Base-by-base conservation (phyloP, 768 basidiomycete species). In the Naganishia onofrii region DNA sequence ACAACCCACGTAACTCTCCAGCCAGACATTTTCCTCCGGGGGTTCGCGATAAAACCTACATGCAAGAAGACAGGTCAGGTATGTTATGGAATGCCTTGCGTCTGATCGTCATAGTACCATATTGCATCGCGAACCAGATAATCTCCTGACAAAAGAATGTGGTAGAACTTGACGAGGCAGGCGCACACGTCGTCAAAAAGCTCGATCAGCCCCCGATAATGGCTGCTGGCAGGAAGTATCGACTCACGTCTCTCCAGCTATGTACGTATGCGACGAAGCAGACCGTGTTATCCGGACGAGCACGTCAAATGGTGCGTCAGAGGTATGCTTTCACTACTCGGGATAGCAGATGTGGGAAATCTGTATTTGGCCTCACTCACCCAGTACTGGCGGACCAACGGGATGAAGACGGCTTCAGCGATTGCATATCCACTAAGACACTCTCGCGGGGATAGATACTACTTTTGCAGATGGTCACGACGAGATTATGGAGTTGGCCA, bases 1-100 rank as follows among this genome's bases (percentile, higher is more conserved):
- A 51, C 48, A 51, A 51, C 48, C 48, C 48, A 51, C 48, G 21
- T 51, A 51, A 23, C 23, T 51, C 23, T 51, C 48, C 48, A 51
- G 21, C 48, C 48, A 51, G 3, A 7, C 7, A 23, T 51, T 51
- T 51, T 23, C 23, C 48, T 6, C 48, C 23, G 48, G 48, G 23
- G 48, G 23, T 7, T 51, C 48, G 48, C 48, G 48, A 51, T 51
- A 26, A 51, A 51, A 51, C 48, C 48, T 51, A 51, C 1, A n/a
- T 51, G 23, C 12, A 26, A 3, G n/a, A 6, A 51, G n/a, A 51
- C n/a, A 51, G 4, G 48, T 21, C 48, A 26, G 6, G 48, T n/a
- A n/a, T n/a, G n/a, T n/a, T n/a, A n/a, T n/a, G n/a, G n/a, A n/a
- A n/a, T n/a, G n/a, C n/a, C n/a, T n/a, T n/a, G n/a, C n/a, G n/a